Conservation (phyloP, 305 asterid species). For the Galium porrigens region DNA sequence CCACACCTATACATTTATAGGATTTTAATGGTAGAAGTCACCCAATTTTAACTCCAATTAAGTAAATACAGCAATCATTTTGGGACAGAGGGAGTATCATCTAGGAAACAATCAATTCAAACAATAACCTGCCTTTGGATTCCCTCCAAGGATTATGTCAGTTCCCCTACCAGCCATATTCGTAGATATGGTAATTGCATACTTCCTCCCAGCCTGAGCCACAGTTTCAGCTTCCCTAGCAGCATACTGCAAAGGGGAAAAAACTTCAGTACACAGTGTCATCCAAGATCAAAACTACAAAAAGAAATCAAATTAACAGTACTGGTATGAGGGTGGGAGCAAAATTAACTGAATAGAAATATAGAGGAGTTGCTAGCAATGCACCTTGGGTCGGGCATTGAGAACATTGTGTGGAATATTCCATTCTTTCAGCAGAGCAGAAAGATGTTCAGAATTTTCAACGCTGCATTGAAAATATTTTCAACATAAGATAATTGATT, state of each 20-base stretch:
- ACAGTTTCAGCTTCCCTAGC: slow-evolving; percentile 97
- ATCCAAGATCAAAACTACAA: background rate
- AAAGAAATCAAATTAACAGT: background rate
- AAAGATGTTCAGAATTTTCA: slow-evolving; percentile 81
- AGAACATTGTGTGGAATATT: slow-evolving; percentile 87
- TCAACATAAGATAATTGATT: slow-evolving; percentile 13
- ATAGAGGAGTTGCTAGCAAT: background rate
- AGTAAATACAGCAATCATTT: background rate
- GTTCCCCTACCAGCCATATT: slow-evolving; percentile 99
- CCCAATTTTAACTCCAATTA: background rate
- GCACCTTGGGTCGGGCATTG: slow-evolving; percentile 95
- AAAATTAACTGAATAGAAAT: background rate
- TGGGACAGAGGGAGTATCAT: background rate
- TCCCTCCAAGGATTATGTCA: slow-evolving; percentile 97
- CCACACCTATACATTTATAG: background rate
- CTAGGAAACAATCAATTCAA: slow-evolving; percentile 1
- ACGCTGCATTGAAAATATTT: slow-evolving; percentile 48
- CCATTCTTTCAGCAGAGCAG: slow-evolving; percentile 56
- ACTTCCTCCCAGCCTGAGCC: slow-evolving; percentile 95
- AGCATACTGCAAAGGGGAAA: slow-evolving; percentile 55
- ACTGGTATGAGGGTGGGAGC: background rate
- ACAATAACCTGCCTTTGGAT: slow-evolving; percentile 59
- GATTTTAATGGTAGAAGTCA: background rate
- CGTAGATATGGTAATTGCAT: slow-evolving; percentile 89
- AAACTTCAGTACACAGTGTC: background rate